These are phyloP conservation scores for Acanthamoeba healyi DNA, from an alignment of 208 protist species.

Conservation along the genomic window DNA sequence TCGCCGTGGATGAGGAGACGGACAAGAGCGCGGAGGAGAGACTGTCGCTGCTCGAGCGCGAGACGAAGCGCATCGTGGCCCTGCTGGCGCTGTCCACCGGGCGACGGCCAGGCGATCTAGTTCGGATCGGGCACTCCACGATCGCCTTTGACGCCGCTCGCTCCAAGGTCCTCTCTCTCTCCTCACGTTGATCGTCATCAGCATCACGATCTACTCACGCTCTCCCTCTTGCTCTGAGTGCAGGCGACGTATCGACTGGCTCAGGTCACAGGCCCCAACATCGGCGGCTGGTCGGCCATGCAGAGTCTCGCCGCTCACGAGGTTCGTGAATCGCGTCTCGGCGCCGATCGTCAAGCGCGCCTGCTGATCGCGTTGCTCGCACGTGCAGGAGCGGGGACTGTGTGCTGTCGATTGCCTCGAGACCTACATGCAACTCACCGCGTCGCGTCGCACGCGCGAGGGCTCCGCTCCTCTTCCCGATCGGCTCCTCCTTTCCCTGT, in stretches of 20 bases:
- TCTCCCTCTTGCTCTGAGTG: no score
- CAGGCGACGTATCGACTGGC: conserved; percentile 13
- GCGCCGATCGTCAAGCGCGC: no score
- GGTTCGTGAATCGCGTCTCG: no score
- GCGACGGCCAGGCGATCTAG: conserved; percentile 12
- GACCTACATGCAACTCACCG: not conserved
- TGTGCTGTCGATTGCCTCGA: not conserved
- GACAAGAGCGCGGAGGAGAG: no score
- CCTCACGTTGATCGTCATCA: no score
- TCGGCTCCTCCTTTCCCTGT: not conserved
- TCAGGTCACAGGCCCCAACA: not conserved
- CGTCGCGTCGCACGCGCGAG: not conserved
- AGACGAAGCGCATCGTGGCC: not conserved
- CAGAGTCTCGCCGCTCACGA: not conserved
- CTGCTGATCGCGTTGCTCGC: not conserved
- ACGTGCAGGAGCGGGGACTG: not conserved
- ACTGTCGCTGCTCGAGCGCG: not conserved
- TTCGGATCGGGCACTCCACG: conserved; percentile 49
- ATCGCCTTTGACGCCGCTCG: not conserved
- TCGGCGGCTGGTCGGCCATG: not conserved
- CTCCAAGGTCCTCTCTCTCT: conserved; percentile 12
- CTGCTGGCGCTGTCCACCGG: conserved; percentile 20
- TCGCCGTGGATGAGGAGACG: not conserved
- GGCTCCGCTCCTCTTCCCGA: not conserved
- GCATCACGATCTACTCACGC: no score